phyloP scores from a whole-genome alignment of 2,329 filamentous ascomycete species.

The Colletotrichum phormii region DNA sequence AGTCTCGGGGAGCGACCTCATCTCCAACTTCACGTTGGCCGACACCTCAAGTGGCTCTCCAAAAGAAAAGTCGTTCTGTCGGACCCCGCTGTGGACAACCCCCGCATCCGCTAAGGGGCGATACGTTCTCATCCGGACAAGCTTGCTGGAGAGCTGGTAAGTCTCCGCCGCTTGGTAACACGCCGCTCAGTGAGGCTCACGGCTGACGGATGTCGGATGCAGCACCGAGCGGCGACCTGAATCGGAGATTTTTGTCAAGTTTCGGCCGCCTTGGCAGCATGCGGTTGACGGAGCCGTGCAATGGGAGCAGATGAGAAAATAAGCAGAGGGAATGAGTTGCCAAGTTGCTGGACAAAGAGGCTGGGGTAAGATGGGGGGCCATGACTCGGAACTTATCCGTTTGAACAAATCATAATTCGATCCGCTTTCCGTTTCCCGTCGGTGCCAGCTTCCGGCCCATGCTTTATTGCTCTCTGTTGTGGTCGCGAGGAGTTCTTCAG shows the following conservation, averaged over 20 bases:
- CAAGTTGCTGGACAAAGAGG: neutral
- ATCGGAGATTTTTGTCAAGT: conserved; percentile 44
- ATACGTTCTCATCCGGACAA: conserved; percentile 41
- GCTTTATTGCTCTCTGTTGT: neutral
- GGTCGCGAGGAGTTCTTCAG: neutral
- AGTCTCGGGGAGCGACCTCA: neutral
- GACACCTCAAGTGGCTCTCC: conserved; percentile 42
- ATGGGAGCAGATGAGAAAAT: conserved; percentile 44
- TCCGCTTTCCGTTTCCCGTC: conserved; percentile 26
- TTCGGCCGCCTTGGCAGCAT: conserved; percentile 42
- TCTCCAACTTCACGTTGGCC: conserved; percentile 37
- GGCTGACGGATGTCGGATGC: conserved; percentile 28
- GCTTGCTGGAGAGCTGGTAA: conserved; percentile 42
- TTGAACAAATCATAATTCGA: conserved; percentile 10
- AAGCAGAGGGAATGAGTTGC: neutral
- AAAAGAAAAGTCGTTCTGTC: conserved; percentile 44
- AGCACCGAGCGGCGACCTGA: conserved; percentile 34
- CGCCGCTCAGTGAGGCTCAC: conserved; percentile 7
- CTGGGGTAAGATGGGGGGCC: neutral
- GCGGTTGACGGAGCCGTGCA: conserved; percentile 40
- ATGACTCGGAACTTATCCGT: conserved; percentile 17
- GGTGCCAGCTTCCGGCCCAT: neutral
- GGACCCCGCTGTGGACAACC: conserved; percentile 44
- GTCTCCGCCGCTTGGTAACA: neutral
- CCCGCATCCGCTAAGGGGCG: conserved; percentile 41